These are phyloP conservation scores for Parasarocladium wereldwijsianum DNA, from an alignment of 2,329 filamentous ascomycete species.

Conservation along the genomic window DNA sequence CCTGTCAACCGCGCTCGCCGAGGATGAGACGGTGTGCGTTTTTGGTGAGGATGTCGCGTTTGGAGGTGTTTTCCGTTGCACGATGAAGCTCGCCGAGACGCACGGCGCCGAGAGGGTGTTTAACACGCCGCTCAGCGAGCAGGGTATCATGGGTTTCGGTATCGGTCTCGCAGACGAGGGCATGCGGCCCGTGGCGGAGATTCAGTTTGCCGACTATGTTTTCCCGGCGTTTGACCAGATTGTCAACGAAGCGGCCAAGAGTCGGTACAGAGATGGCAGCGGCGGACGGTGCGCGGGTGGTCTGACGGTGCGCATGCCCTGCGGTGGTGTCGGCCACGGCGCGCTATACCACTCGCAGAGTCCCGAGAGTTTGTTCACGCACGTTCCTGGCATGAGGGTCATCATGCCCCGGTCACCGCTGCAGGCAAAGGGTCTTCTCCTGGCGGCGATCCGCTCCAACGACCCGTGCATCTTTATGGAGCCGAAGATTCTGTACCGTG, in stretches of 20 bases:
- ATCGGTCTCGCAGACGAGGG: constrained; percentile 83
- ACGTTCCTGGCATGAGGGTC: constrained; percentile 73
- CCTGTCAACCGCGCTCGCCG: constrained; percentile 63
- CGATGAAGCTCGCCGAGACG: constrained; percentile 76
- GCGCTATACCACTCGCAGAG: constrained; percentile 81
- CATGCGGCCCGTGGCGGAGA: constrained; percentile 85
- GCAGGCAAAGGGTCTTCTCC: constrained; percentile 76
- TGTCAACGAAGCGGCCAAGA: constrained; percentile 85
- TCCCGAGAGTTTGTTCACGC: constrained; percentile 76
- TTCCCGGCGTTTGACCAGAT: constrained; percentile 89
- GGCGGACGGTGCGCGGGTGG: constrained; percentile 53
- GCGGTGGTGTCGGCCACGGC: constrained; percentile 78
- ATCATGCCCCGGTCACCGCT: constrained; percentile 74
- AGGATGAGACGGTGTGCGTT: constrained; percentile 74
- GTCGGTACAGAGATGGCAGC: constrained; percentile 57
- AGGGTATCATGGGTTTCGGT: constrained; percentile 87
- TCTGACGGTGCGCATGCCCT: constrained; percentile 79
- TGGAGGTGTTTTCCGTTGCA: constrained; percentile 89
- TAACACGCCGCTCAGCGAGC: constrained; percentile 88
- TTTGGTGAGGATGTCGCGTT: constrained; percentile 98
- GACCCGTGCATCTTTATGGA: constrained; percentile 91
- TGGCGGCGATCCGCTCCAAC: constrained; percentile 62
- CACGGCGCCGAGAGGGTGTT: constrained; percentile 85
- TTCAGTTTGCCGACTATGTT: constrained; percentile 91
- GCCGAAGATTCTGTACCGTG: constrained; percentile 83